Evolutionary conservation across 2,329 filamentous ascomycete species (phyloP).

Genomic region (Harringtonia aguacate): DNA sequence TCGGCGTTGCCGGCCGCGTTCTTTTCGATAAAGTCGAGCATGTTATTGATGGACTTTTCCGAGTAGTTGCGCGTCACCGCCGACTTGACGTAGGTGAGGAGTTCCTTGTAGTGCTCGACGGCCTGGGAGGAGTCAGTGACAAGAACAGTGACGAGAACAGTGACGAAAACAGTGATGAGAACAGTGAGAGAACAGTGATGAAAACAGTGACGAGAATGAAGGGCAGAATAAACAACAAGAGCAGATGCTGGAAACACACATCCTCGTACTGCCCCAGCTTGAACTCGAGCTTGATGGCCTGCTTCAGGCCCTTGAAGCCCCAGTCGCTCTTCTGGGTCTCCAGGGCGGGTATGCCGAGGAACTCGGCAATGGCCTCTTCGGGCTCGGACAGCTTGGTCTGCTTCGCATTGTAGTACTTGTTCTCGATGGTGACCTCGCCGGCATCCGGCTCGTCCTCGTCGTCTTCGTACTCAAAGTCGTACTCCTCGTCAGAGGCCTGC

Average conservation of each 20-base stretch:
- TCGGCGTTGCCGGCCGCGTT: constrained; percentile 60
- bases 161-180: too few relatives aligned
- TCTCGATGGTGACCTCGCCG: constrained; percentile 90
- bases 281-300: constrained; percentile 96
- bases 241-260: constrained; percentile 24
- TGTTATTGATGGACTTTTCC: constrained; percentile 98
- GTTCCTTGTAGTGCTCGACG: constrained; percentile 83
- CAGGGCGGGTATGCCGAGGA: constrained; percentile 73
- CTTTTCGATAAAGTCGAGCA: constrained; percentile 97
- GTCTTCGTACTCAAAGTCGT: constrained; percentile 93
- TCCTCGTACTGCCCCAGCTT: constrained; percentile 80
- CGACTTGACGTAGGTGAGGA: constrained; percentile 93
- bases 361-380: constrained; percentile 82
- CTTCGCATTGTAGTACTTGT: constrained; percentile 99
- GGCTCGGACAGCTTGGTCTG: constrained; percentile 84
- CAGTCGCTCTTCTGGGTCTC: constrained; percentile 93
- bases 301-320: constrained; percentile 97
- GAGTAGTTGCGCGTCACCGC: constrained; percentile 97
- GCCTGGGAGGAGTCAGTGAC: constrained; percentile 42
- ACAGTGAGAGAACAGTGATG: too few relatives aligned
- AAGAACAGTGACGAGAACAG: background rate
- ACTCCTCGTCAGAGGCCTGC: constrained; percentile 86
- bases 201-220: too few relatives aligned
- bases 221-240: background rate
- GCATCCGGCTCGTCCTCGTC: constrained; percentile 82